Percentiles rank a stretch among this genome's conserved stretches.
These are phyloP conservation scores for Diaporthe ilicicola DNA, from an alignment of 2,329 filamentous ascomycete genomes.

Conservation along the genomic window DNA sequence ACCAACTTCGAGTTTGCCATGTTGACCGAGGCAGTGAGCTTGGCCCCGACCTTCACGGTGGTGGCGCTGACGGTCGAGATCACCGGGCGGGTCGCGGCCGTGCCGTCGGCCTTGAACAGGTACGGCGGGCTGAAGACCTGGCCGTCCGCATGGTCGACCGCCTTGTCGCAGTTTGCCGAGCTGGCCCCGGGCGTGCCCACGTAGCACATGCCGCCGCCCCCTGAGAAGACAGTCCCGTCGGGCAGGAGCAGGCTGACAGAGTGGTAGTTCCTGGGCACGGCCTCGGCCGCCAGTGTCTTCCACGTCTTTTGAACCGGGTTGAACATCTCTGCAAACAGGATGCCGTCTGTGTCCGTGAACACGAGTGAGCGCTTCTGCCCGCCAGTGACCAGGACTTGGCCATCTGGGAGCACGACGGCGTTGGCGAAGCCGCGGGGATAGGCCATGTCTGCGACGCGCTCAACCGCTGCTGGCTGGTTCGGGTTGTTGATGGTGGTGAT, in stretches of 20 bases:
- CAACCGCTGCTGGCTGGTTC: conserved; percentile 37
- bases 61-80: conserved; percentile 46
- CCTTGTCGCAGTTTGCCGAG: conserved; percentile 41
- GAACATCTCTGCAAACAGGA: conserved; percentile 55
- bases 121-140: conserved; percentile 66
- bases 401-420: conserved; percentile 58
- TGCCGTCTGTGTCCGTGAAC: conserved; percentile 54
- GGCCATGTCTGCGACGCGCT: conserved; percentile 37
- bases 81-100: conserved; percentile 48
- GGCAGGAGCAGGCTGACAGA: conserved; percentile 56
- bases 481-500: conserved; percentile 56
- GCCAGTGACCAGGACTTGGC: conserved; percentile 56
- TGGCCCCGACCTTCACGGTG: conserved; percentile 42
- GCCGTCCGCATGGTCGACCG: conserved; percentile 60
- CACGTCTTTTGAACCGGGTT: conserved; percentile 52
- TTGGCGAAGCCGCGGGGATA: conserved; percentile 53
- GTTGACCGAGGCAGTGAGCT: conserved; percentile 42
- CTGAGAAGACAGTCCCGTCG: conserved; percentile 59
- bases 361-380: conserved; percentile 52
- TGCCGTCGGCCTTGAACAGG: conserved; percentile 56
- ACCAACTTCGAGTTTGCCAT: conserved; percentile 44
- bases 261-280: conserved; percentile 59
- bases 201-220: conserved; percentile 62
- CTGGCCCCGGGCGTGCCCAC: neutral
- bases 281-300: conserved; percentile 45